Evolutionary conservation across 176 grass and related monocot species (phyloP).

Genomic region (Microstegium vimineum): DNA sequence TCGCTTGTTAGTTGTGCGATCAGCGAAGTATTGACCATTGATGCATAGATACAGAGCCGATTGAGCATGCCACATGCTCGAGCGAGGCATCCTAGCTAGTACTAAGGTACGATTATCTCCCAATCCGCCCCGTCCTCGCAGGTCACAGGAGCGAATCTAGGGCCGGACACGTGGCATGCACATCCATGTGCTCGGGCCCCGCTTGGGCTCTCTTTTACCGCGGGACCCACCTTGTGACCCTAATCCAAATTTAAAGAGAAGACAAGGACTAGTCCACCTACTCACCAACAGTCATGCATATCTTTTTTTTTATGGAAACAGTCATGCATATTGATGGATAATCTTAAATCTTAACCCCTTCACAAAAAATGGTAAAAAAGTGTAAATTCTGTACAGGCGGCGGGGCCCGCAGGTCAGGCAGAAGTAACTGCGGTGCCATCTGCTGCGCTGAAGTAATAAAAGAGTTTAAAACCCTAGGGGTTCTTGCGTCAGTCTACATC

Average conservation of each 20-base stretch:
- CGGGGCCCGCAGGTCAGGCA: constrained; percentile 11
- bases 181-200: neutral
- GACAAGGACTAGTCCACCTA: neutral
- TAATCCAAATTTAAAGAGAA: constrained; percentile 13
- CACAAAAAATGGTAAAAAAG: constrained; percentile 1
- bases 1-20: no score
- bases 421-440: constrained; percentile 24
- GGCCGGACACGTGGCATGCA: constrained; percentile 37
- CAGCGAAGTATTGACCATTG: no score
- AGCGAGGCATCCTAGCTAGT: no score
- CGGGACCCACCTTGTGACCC: neutral
- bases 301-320: no score
- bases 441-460: constrained; percentile 20
- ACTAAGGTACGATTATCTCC: no score
- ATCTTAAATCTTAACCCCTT: neutral
- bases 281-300: neutral
- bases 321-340: neutral
- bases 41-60: no score
- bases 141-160: constrained; percentile 45
- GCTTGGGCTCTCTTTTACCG: neutral
- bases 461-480: constrained; percentile 73
- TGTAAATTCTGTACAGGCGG: neutral
- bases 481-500: constrained; percentile 41
- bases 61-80: no score
- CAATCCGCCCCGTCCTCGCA: constrained; percentile 21